Percentiles rank a stretch among this genome's conserved stretches.
Conservation (phyloP, 2,329 filamentous ascomycete genomes). For the Periglandula ipomoeae region DNA sequence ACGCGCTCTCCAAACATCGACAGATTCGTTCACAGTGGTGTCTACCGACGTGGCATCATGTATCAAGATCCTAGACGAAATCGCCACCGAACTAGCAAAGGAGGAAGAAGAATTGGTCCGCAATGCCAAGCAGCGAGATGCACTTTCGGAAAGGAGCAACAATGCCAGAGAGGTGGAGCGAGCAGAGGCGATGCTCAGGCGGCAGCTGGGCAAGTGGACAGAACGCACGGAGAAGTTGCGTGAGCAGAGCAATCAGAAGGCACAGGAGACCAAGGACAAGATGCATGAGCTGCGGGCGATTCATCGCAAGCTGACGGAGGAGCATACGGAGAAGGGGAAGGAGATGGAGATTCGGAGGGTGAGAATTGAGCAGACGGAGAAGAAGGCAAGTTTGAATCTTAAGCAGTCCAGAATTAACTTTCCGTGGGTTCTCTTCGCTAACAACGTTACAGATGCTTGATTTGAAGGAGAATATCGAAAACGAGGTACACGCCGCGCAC, state of each 20-base stretch:
- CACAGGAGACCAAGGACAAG: conserved; percentile 68
- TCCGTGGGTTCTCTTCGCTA: background rate
- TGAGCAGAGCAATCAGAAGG: conserved; percentile 72
- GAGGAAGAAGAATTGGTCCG: conserved; percentile 84
- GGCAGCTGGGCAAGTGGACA: conserved; percentile 77
- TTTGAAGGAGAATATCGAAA: conserved; percentile 94
- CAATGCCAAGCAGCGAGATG: conserved; percentile 74
- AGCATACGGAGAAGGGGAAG: conserved; percentile 75
- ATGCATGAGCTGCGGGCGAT: conserved; percentile 83
- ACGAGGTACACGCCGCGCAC: conserved; percentile 79
- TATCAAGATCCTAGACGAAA: conserved; percentile 82
- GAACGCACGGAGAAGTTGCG: conserved; percentile 80
- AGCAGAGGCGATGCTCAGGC: conserved; percentile 71
- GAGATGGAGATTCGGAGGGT: conserved; percentile 89
- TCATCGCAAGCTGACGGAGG: conserved; percentile 73
- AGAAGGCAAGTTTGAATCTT: conserved; percentile 75
- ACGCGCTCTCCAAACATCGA: conserved; percentile 84
- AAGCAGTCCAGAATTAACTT: no score
- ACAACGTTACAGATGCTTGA: conserved; percentile 69
- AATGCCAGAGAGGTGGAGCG: conserved; percentile 88
- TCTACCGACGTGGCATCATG: conserved; percentile 78
- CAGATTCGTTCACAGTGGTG: conserved; percentile 81
- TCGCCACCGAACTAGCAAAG: conserved; percentile 72
- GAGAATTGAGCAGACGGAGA: conserved; percentile 96
- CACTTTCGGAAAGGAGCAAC: conserved; percentile 77